Conservation (phyloP, 2,329 filamentous ascomycete genomes). For the Fusarium praegraminearum region DNA sequence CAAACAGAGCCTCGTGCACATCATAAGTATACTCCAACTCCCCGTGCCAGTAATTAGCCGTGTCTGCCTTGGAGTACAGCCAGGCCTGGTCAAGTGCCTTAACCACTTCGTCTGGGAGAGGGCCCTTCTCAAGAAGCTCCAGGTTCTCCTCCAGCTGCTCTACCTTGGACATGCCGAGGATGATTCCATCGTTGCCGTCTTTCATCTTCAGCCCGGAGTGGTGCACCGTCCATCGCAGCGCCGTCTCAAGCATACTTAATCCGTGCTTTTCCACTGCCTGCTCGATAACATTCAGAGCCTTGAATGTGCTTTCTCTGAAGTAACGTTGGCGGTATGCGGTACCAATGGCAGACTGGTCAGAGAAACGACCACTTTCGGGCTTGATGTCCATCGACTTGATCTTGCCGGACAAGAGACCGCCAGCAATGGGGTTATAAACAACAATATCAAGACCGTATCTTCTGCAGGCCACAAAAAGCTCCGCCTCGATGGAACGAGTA, state of each 20-base stretch:
- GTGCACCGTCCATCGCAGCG: slow-evolving; percentile 78
- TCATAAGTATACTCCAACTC: slow-evolving; percentile 76
- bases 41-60: slow-evolving; percentile 66
- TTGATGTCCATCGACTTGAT: slow-evolving; percentile 74
- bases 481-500: slow-evolving; percentile 78
- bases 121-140: slow-evolving; percentile 72
- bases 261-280: slow-evolving; percentile 74
- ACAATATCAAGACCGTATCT: slow-evolving; percentile 84
- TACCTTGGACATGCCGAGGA: slow-evolving; percentile 69
- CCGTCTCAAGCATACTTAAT: slow-evolving; percentile 77
- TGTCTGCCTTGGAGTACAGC: slow-evolving; percentile 72
- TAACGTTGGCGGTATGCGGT: slow-evolving; percentile 74
- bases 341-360: slow-evolving; percentile 66
- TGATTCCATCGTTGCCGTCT: slow-evolving; percentile 68
- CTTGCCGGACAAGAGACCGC: slow-evolving; percentile 84
- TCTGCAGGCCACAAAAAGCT: slow-evolving; percentile 78
- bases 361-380: slow-evolving; percentile 78
- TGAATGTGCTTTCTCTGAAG: slow-evolving; percentile 73
- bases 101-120: slow-evolving; percentile 81
- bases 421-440: slow-evolving; percentile 84
- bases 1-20: slow-evolving; percentile 70
- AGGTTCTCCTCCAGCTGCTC: slow-evolving; percentile 70
- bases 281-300: slow-evolving; percentile 77
- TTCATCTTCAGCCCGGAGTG: slow-evolving; percentile 71
- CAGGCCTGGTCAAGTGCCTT: slow-evolving; percentile 82